Percentiles rank a stretch among this genome's conserved stretches.
Conservation (phyloP, 306 rosid genomes). For the Arachis hypogaea region DNA sequence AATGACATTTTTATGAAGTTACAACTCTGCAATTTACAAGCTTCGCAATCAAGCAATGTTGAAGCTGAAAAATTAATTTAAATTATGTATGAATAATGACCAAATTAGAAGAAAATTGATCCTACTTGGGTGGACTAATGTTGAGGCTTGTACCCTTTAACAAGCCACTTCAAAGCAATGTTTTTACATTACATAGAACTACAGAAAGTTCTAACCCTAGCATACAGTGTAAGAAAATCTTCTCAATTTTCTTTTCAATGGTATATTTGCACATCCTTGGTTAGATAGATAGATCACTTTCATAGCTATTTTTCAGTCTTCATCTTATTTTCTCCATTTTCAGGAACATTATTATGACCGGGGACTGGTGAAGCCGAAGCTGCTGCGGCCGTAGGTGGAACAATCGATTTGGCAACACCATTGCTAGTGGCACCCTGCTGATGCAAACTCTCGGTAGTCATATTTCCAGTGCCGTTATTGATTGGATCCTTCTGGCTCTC, state of each 20-base stretch:
- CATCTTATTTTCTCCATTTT: conserved; percentile 58
- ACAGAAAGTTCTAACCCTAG: conserved; percentile 29
- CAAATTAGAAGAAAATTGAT: conserved; percentile 47
- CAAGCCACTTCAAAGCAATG: conserved; percentile 36
- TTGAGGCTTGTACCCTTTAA: conserved; percentile 44
- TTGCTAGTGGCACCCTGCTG: conserved; percentile 50
- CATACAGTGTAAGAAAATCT: conserved; percentile 37
- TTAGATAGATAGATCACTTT: conserved; percentile 44
- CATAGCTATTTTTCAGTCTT: conserved; percentile 52
- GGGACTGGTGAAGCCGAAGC: conserved; percentile 47
- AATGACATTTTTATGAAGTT: conserved; percentile 45
- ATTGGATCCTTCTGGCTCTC: conserved; percentile 55
- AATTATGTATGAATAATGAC: conserved; percentile 53
- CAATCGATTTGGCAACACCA: conserved; percentile 54
- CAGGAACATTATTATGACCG: conserved; percentile 41
- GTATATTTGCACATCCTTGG: conserved; percentile 44
- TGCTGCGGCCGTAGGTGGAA: conserved; percentile 49
- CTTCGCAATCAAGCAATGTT: conserved; percentile 50
- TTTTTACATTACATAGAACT: conserved; percentile 36
- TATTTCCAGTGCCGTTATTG: conserved; percentile 53
- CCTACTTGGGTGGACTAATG: conserved; percentile 43
- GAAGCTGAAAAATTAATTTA: conserved; percentile 57
- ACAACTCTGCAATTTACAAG: conserved; percentile 74
- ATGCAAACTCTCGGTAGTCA: conserved; percentile 48
- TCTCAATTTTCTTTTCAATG: conserved; percentile 23